Conservation (phyloP, 2,329 filamentous ascomycete species). For the Sphaerulina populicola region DNA sequence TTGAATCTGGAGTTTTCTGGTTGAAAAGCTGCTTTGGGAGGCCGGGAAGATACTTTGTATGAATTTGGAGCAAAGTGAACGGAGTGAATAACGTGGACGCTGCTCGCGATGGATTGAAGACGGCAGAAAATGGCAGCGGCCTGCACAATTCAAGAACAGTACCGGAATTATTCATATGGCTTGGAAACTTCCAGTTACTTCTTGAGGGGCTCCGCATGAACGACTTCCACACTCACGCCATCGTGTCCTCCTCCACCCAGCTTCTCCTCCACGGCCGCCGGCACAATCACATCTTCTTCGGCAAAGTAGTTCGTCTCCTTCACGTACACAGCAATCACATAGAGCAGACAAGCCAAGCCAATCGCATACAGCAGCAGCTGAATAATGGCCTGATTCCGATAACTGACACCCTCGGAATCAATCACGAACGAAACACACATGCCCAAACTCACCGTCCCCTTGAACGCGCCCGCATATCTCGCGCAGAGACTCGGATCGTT, state of each 20-base stretch:
- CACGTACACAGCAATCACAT: conserved; percentile 1
- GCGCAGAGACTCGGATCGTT: conserved; percentile 9
- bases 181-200: background rate
- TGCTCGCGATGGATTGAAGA: too few relatives aligned
- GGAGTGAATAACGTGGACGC: too few relatives aligned
- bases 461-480: conserved; percentile 6
- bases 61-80: too few relatives aligned
- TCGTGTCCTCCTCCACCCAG: background rate
- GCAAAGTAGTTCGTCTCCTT: conserved; percentile 9
- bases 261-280: conserved; percentile 9
- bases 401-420: conserved; percentile 5
- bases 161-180: too few relatives aligned
- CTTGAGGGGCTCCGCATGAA: background rate
- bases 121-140: too few relatives aligned
- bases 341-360: conserved; percentile 4
- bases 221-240: background rate
- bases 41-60: too few relatives aligned
- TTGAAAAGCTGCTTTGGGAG: background rate
- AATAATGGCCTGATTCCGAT: conserved; percentile 2
- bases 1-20: background rate
- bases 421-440: conserved; percentile 9
- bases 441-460: conserved; percentile 2
- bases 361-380: conserved; percentile 5
- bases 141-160: too few relatives aligned
- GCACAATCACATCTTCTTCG: conserved; percentile 7